Evolutionary conservation across 331 rosid species (phyloP).

Genomic region (Dryas integrifolia): DNA sequence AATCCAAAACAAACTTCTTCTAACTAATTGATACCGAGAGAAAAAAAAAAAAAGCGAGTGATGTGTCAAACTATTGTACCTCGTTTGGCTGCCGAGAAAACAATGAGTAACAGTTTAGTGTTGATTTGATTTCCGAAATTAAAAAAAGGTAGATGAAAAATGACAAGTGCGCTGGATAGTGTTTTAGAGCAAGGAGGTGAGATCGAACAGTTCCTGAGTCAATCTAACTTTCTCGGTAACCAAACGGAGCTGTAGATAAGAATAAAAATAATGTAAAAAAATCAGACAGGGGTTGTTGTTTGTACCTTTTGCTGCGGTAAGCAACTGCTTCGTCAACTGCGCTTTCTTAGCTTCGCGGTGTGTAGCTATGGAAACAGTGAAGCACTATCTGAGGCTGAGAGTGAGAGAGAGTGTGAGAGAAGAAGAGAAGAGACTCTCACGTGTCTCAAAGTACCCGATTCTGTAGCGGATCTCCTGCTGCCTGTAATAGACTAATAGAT

Average conservation of each 20-base stretch:
- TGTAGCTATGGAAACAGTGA: not conserved
- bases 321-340: not conserved
- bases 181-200: not conserved
- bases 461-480: too few relatives aligned
- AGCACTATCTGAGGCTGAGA: not conserved
- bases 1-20: not conserved
- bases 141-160: not conserved
- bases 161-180: not conserved
- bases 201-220: not conserved
- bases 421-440: too few relatives aligned
- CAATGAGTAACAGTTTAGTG: not conserved
- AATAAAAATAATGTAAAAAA: not conserved
- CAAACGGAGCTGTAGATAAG: not conserved
- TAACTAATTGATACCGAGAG: not conserved
- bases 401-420: not conserved
- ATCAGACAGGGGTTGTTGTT: not conserved
- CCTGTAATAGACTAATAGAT: too few relatives aligned
- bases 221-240: slow-evolving; percentile 4
- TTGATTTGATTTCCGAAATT: not conserved
- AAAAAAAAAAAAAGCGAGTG: not conserved
- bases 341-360: not conserved
- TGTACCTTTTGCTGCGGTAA: not conserved
- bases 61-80: not conserved
- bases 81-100: too few relatives aligned
- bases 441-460: too few relatives aligned